Conservation (phyloP, 2,329 filamentous ascomycete species). For the Aspergillus eucalypticola region DNA sequence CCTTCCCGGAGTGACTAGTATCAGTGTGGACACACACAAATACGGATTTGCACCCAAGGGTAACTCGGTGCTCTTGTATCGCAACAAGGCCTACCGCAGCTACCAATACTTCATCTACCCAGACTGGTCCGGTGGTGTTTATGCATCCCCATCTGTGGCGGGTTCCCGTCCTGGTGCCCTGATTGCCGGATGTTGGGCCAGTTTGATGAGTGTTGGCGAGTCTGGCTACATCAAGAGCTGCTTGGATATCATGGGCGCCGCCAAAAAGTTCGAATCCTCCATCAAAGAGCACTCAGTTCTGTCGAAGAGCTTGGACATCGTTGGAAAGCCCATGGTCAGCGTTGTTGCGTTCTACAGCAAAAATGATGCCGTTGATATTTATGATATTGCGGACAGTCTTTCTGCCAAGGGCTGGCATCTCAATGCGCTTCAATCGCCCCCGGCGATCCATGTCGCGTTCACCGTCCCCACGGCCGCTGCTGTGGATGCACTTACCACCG, state of each 20-base stretch:
- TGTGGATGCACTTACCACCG: slow-evolving; percentile 74
- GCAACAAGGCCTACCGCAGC: slow-evolving; percentile 71
- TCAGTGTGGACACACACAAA: slow-evolving; percentile 97
- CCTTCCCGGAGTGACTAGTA: slow-evolving; percentile 89
- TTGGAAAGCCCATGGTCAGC: slow-evolving; percentile 83
- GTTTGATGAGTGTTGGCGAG: slow-evolving; percentile 84
- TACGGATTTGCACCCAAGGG: slow-evolving; percentile 98
- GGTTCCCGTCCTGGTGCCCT: slow-evolving; percentile 89
- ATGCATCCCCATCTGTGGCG: slow-evolving; percentile 88
- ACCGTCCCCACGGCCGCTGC: slow-evolving; percentile 82
- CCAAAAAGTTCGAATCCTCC: slow-evolving; percentile 77
- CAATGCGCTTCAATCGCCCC: slow-evolving; percentile 87
- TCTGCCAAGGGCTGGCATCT: slow-evolving; percentile 85
- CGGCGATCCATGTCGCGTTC: slow-evolving; percentile 91
- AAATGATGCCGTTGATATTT: slow-evolving; percentile 73
- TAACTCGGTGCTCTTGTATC: slow-evolving; percentile 91
- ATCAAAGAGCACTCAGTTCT: slow-evolving; percentile 71
- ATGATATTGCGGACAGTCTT: slow-evolving; percentile 92
- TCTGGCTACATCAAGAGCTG: slow-evolving; percentile 84
- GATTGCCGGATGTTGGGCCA: slow-evolving; percentile 95
- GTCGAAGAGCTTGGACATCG: slow-evolving; percentile 70
- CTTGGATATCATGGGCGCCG: slow-evolving; percentile 80
- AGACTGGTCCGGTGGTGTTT: slow-evolving; percentile 94
- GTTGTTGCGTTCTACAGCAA: slow-evolving; percentile 86
- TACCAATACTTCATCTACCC: slow-evolving; percentile 97